Evolutionary conservation across 768 basidiomycete genomes (phyloP).

Genomic region (Pleurotus salmoneostramineus): DNA sequence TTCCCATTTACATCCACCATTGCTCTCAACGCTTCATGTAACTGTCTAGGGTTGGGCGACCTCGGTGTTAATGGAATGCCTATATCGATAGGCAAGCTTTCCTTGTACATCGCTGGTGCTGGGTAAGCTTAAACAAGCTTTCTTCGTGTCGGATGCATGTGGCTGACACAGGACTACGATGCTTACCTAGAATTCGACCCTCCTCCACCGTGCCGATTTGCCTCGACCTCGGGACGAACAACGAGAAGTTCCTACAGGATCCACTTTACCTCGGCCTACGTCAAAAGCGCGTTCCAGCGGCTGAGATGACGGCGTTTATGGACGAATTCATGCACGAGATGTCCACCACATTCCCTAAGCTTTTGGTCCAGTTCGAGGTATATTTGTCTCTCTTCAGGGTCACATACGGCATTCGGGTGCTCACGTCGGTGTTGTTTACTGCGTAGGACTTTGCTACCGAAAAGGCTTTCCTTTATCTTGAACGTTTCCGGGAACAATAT

Average conservation of each 20-base stretch:
- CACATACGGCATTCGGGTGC: neutral
- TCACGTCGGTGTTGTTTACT: neutral
- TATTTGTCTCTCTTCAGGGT: conserved; percentile 10
- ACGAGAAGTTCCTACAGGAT: conserved; percentile 71
- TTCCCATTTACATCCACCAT: neutral
- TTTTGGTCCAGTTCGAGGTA: conserved; percentile 84
- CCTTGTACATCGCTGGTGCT: conserved; percentile 85
- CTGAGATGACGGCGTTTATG: conserved; percentile 79
- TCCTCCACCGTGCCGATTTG: conserved; percentile 78
- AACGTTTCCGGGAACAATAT: conserved; percentile 70
- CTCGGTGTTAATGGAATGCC: conserved; percentile 84
- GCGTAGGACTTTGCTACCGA: conserved; percentile 86
- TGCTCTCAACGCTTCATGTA: neutral
- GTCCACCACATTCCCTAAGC: conserved; percentile 66
- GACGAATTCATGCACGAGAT: conserved; percentile 92
- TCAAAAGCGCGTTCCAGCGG: conserved; percentile 58
- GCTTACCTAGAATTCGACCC: conserved; percentile 58
- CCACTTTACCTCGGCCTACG: conserved; percentile 88
- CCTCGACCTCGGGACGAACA: conserved; percentile 90
- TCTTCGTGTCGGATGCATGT: neutral
- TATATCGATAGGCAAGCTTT: conserved; percentile 90
- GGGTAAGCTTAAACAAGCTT: conserved; percentile 45
- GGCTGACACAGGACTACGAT: neutral
- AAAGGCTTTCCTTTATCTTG: conserved; percentile 84
- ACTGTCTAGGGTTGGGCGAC: conserved; percentile 82